phyloP scores from a whole-genome alignment of 257 asterid genomes.

The Euphrasia confusa region DNA sequence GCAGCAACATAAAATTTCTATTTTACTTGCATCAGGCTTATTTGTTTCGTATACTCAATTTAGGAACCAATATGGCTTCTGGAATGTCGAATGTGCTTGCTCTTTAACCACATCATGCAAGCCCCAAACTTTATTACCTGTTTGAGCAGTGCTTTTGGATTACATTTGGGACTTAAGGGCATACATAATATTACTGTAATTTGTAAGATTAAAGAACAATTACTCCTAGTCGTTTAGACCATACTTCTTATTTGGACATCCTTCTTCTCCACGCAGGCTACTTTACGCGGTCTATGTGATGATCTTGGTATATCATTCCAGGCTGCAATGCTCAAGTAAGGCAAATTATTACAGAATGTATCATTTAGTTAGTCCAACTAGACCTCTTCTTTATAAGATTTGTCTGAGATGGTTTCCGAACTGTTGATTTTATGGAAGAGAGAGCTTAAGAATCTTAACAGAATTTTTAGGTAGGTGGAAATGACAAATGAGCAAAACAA shows the following conservation, averaged over 20 bases:
- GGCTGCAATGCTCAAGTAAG: slow-evolving; percentile 70
- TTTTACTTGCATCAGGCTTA: background rate
- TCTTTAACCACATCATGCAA: slow-evolving; percentile 3
- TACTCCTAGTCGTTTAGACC: background rate
- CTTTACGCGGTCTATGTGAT: slow-evolving; percentile 60
- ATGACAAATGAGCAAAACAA: background rate
- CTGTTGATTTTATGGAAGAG: slow-evolving; percentile 6
- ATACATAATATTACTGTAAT: background rate
- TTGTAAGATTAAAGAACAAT: background rate
- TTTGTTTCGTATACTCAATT: slow-evolving; percentile 7
- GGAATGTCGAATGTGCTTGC: background rate
- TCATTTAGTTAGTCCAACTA: slow-evolving; percentile 1
- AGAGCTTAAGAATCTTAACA: slow-evolving; percentile 3
- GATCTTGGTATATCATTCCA: slow-evolving; percentile 67
- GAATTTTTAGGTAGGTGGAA: slow-evolving; percentile 3
- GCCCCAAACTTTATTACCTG: background rate
- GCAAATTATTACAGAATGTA: slow-evolving; percentile 7
- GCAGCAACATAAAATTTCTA: background rate
- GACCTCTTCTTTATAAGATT: slow-evolving; percentile 11
- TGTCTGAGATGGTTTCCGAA: background rate
- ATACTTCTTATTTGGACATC: background rate
- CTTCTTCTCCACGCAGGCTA: slow-evolving; percentile 38
- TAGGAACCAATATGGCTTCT: background rate
- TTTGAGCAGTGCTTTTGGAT: slow-evolving; percentile 1
- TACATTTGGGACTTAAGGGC: slow-evolving; percentile 1